These are phyloP conservation scores for Fusarium sp. DNA, from an alignment of 2,329 filamentous ascomycete genomes.

Conservation along the genomic window DNA sequence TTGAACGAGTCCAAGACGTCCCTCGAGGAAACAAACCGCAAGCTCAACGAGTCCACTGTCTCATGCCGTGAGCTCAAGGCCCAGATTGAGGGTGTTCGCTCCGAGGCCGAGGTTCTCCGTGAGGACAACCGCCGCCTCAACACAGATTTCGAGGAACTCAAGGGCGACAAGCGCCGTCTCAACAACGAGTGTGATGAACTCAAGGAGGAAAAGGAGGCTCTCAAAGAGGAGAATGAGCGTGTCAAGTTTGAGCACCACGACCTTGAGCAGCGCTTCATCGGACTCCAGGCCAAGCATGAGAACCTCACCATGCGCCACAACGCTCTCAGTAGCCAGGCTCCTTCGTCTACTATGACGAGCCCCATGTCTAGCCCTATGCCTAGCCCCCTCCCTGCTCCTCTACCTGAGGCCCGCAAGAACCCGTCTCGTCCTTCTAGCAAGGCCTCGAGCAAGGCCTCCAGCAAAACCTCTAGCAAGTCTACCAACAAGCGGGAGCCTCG, in stretches of 20 bases:
- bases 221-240: constrained; percentile 43
- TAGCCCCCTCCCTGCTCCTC: constrained; percentile 39
- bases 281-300: constrained; percentile 47
- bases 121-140: constrained; percentile 44
- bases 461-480: constrained; percentile 43
- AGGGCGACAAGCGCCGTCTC: constrained; percentile 44
- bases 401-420: constrained; percentile 46
- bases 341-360: constrained; percentile 40
- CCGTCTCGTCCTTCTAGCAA: constrained; percentile 46
- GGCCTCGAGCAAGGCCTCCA: constrained; percentile 47
- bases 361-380: constrained; percentile 42
- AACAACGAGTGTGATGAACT: constrained; percentile 44
- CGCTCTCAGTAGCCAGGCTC: constrained; percentile 39
- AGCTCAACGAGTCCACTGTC: constrained; percentile 34
- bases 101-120: constrained; percentile 43
- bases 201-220: constrained; percentile 35
- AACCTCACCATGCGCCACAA: constrained; percentile 48
- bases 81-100: constrained; percentile 43
- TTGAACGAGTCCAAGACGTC: constrained; percentile 44
- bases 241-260: constrained; percentile 47
- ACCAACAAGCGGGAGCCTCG: constrained; percentile 41
- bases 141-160: constrained; percentile 41
- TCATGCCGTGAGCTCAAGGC: constrained; percentile 44
- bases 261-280: constrained; percentile 42
- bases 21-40: constrained; percentile 31